A percentile compares a stretch with the other conserved stretches of the same genome.
Evolutionary conservation across 441 rosid genomes (phyloP).

Genomic region (Mallotus japonicus): DNA sequence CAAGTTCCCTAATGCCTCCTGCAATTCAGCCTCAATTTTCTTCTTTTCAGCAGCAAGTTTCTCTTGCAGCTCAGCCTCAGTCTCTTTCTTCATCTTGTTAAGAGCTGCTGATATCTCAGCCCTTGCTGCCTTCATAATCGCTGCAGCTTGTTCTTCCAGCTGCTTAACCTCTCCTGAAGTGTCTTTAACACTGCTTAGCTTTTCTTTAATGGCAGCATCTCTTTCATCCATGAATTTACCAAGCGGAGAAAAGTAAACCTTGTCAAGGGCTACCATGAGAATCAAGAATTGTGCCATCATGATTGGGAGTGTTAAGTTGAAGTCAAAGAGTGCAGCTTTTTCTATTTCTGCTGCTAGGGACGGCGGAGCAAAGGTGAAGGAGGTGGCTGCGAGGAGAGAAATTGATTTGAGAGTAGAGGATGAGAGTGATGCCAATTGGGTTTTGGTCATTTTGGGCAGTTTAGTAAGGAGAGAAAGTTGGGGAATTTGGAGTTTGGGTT

Average conservation of each 20-base stretch:
- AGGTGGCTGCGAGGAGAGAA: conserved; percentile 52
- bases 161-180: conserved; percentile 74
- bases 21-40: conserved; percentile 75
- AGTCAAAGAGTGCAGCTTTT: conserved; percentile 87
- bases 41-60: conserved; percentile 60
- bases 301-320: conserved; percentile 84
- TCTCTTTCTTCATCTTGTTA: conserved; percentile 89
- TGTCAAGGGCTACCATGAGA: conserved; percentile 86
- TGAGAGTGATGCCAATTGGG: conserved; percentile 36
- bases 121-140: conserved; percentile 78
- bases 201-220: conserved; percentile 74
- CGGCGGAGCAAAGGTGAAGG: conserved; percentile 52
- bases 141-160: conserved; percentile 78
- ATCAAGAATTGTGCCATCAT: conserved; percentile 71
- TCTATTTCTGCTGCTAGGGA: conserved; percentile 74
- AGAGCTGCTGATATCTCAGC: conserved; percentile 88
- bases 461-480: conserved; percentile 38
- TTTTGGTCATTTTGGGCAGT: conserved; percentile 33
- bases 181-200: conserved; percentile 74
- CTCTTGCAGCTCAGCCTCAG: conserved; percentile 68
- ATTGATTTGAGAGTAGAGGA: conserved; percentile 50
- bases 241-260: conserved; percentile 66
- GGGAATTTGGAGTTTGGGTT: conserved; percentile 42
- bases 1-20: conserved; percentile 63
- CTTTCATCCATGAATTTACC: conserved; percentile 93